Base-by-base conservation (phyloP, 352 stramenopile species). In the Pythium periplocum region DNA sequence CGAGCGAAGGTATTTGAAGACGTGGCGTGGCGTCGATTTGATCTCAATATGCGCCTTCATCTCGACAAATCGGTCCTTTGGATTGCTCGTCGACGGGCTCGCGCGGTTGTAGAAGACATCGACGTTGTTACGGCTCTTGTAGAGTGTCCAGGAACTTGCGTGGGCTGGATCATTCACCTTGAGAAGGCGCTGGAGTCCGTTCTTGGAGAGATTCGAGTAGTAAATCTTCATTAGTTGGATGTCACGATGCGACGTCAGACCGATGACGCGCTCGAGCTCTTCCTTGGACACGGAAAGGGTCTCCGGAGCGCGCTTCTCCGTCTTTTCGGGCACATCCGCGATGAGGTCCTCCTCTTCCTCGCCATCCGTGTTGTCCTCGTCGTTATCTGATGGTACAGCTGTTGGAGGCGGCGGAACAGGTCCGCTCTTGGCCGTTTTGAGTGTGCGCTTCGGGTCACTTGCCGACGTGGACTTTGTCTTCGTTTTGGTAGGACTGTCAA, bases 181-280 rank as follows among this genome's bases (percentile, higher is more conserved):
- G 26, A 90, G 57, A 10, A 90, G 55, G 1, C 66, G 68, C 48
- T 81, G 64, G 1, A 90, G 62, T 9, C 80, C 80, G 48, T 69
- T 75, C 41, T 83, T 62, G 5, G 76, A 82, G 1, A 88, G 69
- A 35, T 73, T 86, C 0, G 76, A 63, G 59, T 87, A 90, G 55
- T 90, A 90, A 0, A 90, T 57, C 41, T 78, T 73, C 79, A 90
- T 87, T 7, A 90, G 38, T 37, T 88, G 76, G 40, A 72, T 87
- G 54, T 87, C 73, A 11, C 78, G 77, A 51, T 90, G 78, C 7
- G 61, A 74, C 40, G 75, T 82, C 51, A 70, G 53, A 1, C 77
- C 78, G 36, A 88, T 85, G 11, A 87, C 61, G 40, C 70, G 59
- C 35, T 85, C 73, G 41, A 90, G 62, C 43, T 88, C 77, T 12